A percentile compares a stretch with the other conserved stretches of the same genome.
Evolutionary conservation across 78 protist species (phyloP).

Genomic region (Pigoraptor vietnamica): DNA sequence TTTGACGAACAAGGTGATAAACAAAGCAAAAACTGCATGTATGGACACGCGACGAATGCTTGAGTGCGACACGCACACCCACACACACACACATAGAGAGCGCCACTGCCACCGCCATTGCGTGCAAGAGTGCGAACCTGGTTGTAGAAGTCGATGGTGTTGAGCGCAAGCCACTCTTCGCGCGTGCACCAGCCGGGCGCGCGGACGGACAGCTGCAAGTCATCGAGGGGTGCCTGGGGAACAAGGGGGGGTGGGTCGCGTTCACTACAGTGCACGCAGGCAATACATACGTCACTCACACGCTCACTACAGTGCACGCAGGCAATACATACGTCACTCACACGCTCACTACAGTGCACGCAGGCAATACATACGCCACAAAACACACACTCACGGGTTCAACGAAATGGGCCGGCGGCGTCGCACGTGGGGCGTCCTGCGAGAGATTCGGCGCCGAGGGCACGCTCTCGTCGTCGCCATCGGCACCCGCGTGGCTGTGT

Average conservation of each 20-base stretch:
- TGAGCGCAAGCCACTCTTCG: neutral
- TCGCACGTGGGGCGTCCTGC: too few species aligned
- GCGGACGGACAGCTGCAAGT: neutral
- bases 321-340: too few species aligned
- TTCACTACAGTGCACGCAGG: neutral
- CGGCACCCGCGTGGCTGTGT: neutral
- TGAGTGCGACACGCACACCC: too few species aligned
- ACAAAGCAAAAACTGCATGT: neutral
- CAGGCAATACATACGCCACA: too few species aligned
- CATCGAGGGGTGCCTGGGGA: neutral
- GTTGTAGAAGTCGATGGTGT: neutral
- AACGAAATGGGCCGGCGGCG: too few species aligned
- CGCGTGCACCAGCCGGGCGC: neutral
- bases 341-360: neutral
- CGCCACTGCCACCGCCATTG: too few species aligned
- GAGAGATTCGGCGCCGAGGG: too few species aligned
- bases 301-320: neutral
- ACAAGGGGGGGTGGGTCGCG: neutral
- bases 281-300: too few species aligned
- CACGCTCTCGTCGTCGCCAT: neutral
- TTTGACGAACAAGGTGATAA: neutral
- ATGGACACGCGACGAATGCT: neutral
- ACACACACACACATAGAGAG: neutral
- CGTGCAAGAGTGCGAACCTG: too few species aligned
- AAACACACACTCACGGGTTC: too few species aligned